Evolutionary conservation across 768 basidiomycete species (phyloP).

Genomic region (Lactarius sp.): DNA sequence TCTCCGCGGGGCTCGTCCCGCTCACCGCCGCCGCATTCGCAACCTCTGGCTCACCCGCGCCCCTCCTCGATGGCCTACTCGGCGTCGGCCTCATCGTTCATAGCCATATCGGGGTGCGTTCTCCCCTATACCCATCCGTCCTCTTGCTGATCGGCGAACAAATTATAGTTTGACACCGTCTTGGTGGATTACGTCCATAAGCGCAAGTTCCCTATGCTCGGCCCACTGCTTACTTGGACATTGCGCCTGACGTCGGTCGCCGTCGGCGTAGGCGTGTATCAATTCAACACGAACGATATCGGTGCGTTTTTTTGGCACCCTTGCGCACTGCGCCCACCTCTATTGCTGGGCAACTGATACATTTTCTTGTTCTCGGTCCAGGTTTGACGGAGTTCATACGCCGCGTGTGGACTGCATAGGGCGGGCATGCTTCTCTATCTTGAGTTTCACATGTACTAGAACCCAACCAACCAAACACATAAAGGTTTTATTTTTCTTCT

Average conservation of each 20-base stretch:
- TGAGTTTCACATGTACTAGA: conserved; percentile 10
- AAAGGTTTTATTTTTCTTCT: not conserved
- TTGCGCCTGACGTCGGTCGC: conserved; percentile 74
- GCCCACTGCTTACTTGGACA: conserved; percentile 65
- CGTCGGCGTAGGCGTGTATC: conserved; percentile 85
- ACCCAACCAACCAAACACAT: not conserved
- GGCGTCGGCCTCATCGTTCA: conserved; percentile 87
- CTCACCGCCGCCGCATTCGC: conserved; percentile 83
- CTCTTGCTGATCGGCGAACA: not conserved
- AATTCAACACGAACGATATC: conserved; percentile 98
- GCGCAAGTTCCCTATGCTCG: conserved; percentile 88
- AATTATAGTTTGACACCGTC: conserved; percentile 60
- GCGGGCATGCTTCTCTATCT: not conserved
- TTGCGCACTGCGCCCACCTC: not conserved
- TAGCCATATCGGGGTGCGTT: conserved; percentile 87
- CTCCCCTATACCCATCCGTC: not conserved
- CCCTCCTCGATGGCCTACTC: conserved; percentile 85
- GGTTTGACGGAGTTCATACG: conserved; percentile 83
- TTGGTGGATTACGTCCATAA: conserved; percentile 88
- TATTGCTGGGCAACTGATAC: not conserved
- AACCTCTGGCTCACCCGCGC: conserved; percentile 68
- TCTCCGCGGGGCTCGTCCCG: conserved; percentile 85
- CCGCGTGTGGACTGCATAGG: conserved; percentile 74
- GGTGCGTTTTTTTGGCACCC: conserved; percentile 49
- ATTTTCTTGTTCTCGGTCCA: conserved; percentile 31